phyloP scores from a whole-genome alignment of 768 basidiomycete species.

The Tricholoma terreum region DNA sequence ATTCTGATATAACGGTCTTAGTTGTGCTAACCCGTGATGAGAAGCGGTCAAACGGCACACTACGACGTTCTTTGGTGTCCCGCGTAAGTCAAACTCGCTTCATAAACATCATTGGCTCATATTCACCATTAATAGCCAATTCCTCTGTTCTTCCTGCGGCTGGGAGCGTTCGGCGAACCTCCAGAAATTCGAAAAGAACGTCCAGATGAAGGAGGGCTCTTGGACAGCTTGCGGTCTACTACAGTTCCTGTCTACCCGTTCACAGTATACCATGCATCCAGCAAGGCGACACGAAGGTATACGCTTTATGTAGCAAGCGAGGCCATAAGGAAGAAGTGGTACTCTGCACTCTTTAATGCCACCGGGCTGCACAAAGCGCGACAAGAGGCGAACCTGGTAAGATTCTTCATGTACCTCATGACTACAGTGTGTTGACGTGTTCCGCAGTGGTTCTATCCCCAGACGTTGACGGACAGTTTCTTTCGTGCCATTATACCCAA shows the following conservation, averaged over 20 bases:
- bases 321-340: slow-evolving; percentile 59
- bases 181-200: slow-evolving; percentile 65
- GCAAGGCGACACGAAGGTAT: slow-evolving; percentile 56
- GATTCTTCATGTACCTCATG: slow-evolving; percentile 10
- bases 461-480: slow-evolving; percentile 54
- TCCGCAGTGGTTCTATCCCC: slow-evolving; percentile 63
- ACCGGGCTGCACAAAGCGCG: slow-evolving; percentile 60
- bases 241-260: slow-evolving; percentile 68
- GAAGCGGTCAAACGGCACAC: slow-evolving; percentile 42
- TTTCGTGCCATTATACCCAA: slow-evolving; percentile 51
- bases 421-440: not conserved
- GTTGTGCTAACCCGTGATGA: slow-evolving; percentile 68
- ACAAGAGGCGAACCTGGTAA: slow-evolving; percentile 73
- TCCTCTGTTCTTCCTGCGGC: slow-evolving; percentile 72
- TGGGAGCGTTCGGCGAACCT: slow-evolving; percentile 59
- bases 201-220: slow-evolving; percentile 52
- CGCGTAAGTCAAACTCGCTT: slow-evolving; percentile 45
- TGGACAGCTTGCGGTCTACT: slow-evolving; percentile 53
- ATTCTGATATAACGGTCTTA: slow-evolving; percentile 23
- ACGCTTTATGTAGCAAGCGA: slow-evolving; percentile 69
- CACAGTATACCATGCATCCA: slow-evolving; percentile 68
- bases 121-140: slow-evolving; percentile 54
- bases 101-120: slow-evolving; percentile 1
- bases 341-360: slow-evolving; percentile 55
- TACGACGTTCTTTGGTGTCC: slow-evolving; percentile 56